These are phyloP conservation scores for Plicaturopsis crispa DNA, from an alignment of 768 basidiomycete species.

Conservation along the genomic window DNA sequence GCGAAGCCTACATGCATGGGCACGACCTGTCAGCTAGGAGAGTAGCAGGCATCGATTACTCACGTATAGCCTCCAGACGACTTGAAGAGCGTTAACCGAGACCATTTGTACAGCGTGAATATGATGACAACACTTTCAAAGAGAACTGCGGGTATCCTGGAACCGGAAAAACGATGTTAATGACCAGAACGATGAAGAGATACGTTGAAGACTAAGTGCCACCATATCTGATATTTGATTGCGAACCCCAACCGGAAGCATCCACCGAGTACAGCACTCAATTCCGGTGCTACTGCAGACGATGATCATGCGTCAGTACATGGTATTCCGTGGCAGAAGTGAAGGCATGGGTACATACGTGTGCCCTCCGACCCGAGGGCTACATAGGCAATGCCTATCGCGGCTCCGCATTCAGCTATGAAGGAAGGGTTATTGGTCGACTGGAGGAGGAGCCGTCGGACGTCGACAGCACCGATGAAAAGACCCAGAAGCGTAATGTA, in stretches of 20 bases:
- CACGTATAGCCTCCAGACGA: constrained; percentile 10
- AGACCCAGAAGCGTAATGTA: no score
- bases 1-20: constrained; percentile 7
- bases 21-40: not conserved
- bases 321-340: no score
- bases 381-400: no score
- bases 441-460: no score
- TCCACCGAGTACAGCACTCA: no score
- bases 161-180: not conserved
- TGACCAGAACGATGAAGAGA: not conserved
- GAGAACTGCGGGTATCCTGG: constrained; percentile 14
- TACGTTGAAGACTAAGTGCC: not conserved
- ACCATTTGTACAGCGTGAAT: constrained; percentile 8
- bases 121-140: constrained; percentile 13
- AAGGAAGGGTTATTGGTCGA: no score
- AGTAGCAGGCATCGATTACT: not conserved
- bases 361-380: no score
- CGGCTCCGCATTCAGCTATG: no score
- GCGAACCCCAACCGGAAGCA: constrained; percentile 9
- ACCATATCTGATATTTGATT: constrained; percentile 14
- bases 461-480: no score
- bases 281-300: no score
- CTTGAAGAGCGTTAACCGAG: constrained; percentile 13
- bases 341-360: no score
- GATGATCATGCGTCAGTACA: no score